Evolutionary conservation across 768 basidiomycete genomes (phyloP), one percentile per base, ranked within the genome.

Genomic region (Serendipita vermifera): DNA sequence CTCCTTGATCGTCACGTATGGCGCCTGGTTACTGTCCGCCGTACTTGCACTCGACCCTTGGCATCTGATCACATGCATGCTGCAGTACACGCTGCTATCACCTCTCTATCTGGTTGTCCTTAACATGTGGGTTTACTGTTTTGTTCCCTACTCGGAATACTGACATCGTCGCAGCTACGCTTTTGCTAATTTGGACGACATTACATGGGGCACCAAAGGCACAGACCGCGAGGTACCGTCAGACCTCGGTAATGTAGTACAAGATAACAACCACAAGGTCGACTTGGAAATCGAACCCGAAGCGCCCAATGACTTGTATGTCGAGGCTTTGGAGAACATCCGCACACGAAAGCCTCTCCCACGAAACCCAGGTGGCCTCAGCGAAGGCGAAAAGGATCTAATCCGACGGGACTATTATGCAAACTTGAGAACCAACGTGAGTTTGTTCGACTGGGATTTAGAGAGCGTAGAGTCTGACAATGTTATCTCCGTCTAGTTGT

Each of bases 161-260:
- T 17, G 11, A 20, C 3, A 11, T n/a, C 38, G 9, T 29, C 55
- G 35, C 59, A 89, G 86, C 60, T 92, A 87, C 67, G 85, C 88
- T 2, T 91, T 84, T 67, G 80, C 82, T 46, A 91, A 90, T 67
- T 72, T 91, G 3, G 85, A 91, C 66, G 88, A 92, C 63, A 85
- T 90, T 22, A 60, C 88, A 24, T 89, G 92, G 92, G 92, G 92
- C 3, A 97, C 92, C n/a, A 97, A 97, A 69, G 87, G 90, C 33
- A 67, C 69, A 20, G 66, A 69, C 61, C 77, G 77, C 6, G 70
- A 75, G 2, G 75, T 78, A 0, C 82, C 85, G 54, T 76, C 77
- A 0, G 90, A 94, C 64, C 79, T 96, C 15, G 90, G 90, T 7
- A 80, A 81, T 5, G 87, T 92, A 43, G 78, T 81, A 35, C 86